These are phyloP conservation scores for Penicillium thymicola DNA, from an alignment of 2,329 filamentous ascomycete species.

Conservation along the genomic window DNA sequence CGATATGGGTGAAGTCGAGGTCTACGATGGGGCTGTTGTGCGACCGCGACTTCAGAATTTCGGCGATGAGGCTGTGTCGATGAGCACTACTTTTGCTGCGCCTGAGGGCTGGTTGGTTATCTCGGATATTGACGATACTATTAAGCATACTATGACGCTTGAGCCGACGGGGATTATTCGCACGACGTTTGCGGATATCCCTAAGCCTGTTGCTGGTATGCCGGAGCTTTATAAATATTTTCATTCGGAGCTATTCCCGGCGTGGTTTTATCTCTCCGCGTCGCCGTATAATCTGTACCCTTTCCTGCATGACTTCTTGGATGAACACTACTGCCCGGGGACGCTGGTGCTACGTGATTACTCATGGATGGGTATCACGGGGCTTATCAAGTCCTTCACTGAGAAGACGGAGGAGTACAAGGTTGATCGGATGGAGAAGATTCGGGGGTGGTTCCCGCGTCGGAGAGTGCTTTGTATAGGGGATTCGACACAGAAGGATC, in stretches of 20 bases:
- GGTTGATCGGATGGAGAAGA: slow-evolving; percentile 70
- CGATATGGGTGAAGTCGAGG: slow-evolving; percentile 47
- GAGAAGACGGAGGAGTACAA: slow-evolving; percentile 84
- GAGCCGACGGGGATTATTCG: slow-evolving; percentile 76
- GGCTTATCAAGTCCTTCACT: slow-evolving; percentile 74
- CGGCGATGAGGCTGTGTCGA: slow-evolving; percentile 46
- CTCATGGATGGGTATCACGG: slow-evolving; percentile 79
- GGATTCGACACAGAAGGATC: slow-evolving; percentile 87
- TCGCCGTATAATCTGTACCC: slow-evolving; percentile 94
- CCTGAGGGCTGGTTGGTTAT: slow-evolving; percentile 81
- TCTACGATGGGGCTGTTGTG: slow-evolving; percentile 49
- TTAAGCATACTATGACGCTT: slow-evolving; percentile 83
- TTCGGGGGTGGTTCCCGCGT: slow-evolving; percentile 74
- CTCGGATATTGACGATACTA: slow-evolving; percentile 91
- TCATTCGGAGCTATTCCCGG: slow-evolving; percentile 56
- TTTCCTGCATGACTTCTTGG: slow-evolving; percentile 73
- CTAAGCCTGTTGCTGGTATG: slow-evolving; percentile 73
- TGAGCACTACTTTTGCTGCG: slow-evolving; percentile 71
- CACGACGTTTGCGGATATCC: slow-evolving; percentile 76
- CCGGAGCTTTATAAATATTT: slow-evolving; percentile 74
- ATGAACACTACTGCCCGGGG: slow-evolving; percentile 68
- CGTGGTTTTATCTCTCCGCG: slow-evolving; percentile 91
- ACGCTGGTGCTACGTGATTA: slow-evolving; percentile 81
- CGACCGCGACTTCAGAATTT: slow-evolving; percentile 31
- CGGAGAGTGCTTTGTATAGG: slow-evolving; percentile 80